Base-by-base conservation (phyloP, 1,284 basidiomycete species). In the Naganishia sp. region DNA sequence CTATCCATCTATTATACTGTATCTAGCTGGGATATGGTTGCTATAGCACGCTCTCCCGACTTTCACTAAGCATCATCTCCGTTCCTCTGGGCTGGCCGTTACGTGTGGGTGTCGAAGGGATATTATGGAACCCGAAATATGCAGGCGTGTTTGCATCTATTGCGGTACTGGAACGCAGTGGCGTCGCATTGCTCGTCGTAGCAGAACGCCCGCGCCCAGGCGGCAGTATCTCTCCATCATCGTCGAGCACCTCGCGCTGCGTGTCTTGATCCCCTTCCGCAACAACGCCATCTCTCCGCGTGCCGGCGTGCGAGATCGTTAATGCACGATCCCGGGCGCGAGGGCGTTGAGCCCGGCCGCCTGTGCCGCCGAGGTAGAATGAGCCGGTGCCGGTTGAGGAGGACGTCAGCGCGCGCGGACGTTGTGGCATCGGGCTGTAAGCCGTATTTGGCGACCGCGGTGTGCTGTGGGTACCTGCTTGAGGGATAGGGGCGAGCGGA, bases 311-410 rank as follows among this genome's bases (percentile, higher is more conserved):
- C 36, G 43, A 39, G 21, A 55, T 16, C 55, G 55, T 43, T 13
- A 48, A 52, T 7, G 68, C 64, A 10, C 69, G 31, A n/a, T 57
- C 68, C 4, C 44, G 46, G 31, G 69, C 67, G 23, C 70, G 44
- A 1, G 69, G 65, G 39, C 77, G 67, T 45, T 77, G 72, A 10
- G 78, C 78, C 56, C 78, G 70, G 10, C 79, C 79, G 39, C 78
- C 78, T 10, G 75, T 76, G 3, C 78, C 79, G 15, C 79, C 78
- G 6, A 80, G 71, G 0, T 74, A 76, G 65, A 79, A 80, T 13
- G 72, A 70, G 60, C 69, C 77, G 6, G 70, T 59, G 16, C 68
- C 68, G 28, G 68, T 45, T 16, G 72, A 69, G 0, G 74, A 65
- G 1, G 69, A 63, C 0, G 73, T 74, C 21, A 68, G 45, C 15